Percentiles rank a stretch among this genome's conserved stretches.
phyloP scores from a whole-genome alignment of 2,329 filamentous ascomycete genomes.

The Scolecobasidium constrictum region DNA sequence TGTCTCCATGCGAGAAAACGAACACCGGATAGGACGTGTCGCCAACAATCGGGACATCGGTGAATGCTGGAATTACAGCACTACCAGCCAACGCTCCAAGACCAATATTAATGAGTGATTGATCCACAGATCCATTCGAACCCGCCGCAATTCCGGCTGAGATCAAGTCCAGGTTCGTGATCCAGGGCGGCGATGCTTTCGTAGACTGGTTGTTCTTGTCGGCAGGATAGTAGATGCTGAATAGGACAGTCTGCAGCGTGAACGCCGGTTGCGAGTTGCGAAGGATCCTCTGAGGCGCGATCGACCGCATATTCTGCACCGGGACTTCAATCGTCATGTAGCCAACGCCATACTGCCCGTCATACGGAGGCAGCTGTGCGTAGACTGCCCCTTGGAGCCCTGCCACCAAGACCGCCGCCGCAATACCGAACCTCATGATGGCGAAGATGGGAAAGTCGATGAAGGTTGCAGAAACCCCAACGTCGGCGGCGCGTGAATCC shows the following conservation, averaged over 20 bases:
- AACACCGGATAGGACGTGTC: neutral
- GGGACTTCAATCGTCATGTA: neutral
- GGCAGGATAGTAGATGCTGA: neutral
- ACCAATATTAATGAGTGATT: neutral
- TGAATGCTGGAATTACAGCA: neutral
- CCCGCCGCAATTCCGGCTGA: neutral
- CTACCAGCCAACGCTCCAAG: neutral
- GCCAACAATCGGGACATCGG: neutral
- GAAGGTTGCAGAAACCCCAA: too few relatives aligned
- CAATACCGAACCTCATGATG: too few relatives aligned
- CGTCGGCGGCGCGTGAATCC: too few relatives aligned
- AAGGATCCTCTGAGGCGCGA: too few relatives aligned
- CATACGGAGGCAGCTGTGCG: neutral
- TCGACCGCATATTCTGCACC: too few relatives aligned
- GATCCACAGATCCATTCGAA: neutral
- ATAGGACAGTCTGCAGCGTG: neutral
- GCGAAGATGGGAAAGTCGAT: too few relatives aligned
- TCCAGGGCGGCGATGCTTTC: neutral
- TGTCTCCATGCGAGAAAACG: neutral
- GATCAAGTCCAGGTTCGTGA: neutral
- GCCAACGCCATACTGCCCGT: neutral
- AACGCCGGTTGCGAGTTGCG: too few relatives aligned
- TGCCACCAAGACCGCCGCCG: too few relatives aligned
- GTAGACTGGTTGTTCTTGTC: slow-evolving; percentile 1
- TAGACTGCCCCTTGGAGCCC: too few relatives aligned